phyloP scores from a whole-genome alignment of 768 basidiomycete genomes.

The Auricularia auricula-judae region DNA sequence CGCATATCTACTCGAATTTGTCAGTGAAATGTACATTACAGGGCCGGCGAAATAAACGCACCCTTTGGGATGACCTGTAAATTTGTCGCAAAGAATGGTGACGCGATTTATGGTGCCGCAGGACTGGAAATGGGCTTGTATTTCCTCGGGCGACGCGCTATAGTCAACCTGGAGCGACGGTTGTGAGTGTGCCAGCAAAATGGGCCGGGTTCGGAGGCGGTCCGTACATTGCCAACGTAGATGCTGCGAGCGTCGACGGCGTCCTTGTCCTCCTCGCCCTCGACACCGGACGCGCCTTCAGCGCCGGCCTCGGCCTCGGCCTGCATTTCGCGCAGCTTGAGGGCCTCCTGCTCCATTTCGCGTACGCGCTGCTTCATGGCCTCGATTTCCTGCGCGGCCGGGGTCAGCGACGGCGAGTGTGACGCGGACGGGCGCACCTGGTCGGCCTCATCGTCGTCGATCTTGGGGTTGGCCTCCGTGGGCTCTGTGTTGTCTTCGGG shows the following conservation, averaged over 20 bases:
- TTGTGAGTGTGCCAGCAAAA: neutral
- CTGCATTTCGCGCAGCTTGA: conserved; percentile 77
- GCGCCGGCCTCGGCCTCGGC: conserved; percentile 43
- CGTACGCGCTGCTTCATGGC: conserved; percentile 88
- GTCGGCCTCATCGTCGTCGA: neutral
- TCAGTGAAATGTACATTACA: conserved; percentile 4
- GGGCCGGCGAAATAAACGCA: conserved; percentile 22
- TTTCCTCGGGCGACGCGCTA: conserved; percentile 92
- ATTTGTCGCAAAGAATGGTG: conserved; percentile 98
- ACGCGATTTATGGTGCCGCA: conserved; percentile 98
- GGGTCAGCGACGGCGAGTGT: neutral
- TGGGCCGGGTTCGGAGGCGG: neutral
- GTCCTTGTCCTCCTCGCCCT: conserved; percentile 77
- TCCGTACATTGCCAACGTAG: conserved; percentile 92
- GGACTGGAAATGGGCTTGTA: conserved; percentile 93
- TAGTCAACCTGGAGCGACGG: conserved; percentile 77
- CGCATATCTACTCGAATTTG: conserved; percentile 58
- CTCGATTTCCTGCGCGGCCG: conserved; percentile 49
- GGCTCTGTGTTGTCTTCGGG: neutral
- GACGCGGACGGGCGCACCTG: neutral
- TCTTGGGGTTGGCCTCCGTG: neutral
- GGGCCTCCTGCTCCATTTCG: conserved; percentile 88
- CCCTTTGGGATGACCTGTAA: conserved; percentile 99
- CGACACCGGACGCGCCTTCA: conserved; percentile 38
- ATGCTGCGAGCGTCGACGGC: conserved; percentile 77